Evolutionary conservation across 2,329 filamentous ascomycete genomes (phyloP), one percentile per base, ranked within the genome.

Genomic region (Dothideomycetidae sp.): DNA sequence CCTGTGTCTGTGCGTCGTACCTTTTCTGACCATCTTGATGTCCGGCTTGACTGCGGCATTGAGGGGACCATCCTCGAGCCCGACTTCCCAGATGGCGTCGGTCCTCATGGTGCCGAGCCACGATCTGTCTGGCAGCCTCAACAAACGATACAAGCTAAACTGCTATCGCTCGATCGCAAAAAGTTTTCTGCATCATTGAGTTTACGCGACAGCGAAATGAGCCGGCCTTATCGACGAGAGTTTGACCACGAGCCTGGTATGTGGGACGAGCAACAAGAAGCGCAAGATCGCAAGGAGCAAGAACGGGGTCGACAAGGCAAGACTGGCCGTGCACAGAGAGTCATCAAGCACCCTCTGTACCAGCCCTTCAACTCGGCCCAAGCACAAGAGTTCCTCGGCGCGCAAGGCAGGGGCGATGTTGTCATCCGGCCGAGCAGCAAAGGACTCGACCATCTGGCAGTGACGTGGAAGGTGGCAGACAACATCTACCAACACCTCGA

Each of bases 391-490:
- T 96, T 80, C 56, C 71, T 98, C 19, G 85, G 85, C 29, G 82
- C 81, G 10, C 83, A 92, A 56, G 73, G 79, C 36, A 70, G 78
- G 5, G 90, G 90, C 33, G 90, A 96, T 56, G 80, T 92, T 39
- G 84, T 98, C 43, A 94, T 98, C 52, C 79, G 90, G 31, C 88
- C 90, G 3, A 94, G 85, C 1, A 93, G 85, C 17, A 93, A 93
- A 58, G 90, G 90, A 31, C 81, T 84, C 41, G 90, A 98, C 56
- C 90, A 98, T 63, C 68, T 98, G 39, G 85, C 88, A 5, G 76
- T 98, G 32, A 98, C 90, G 0, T 98, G 90, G 90, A 98, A 98
- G 65, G 86, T 98, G 10, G 80, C 84, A 1, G 85, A 96, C 55
- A 80, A 81, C 42, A 77, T 96, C n/a, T 98, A 86, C 57, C 86